phyloP scores from a whole-genome alignment of 1,284 basidiomycete species.

The Sutorius eximius region DNA sequence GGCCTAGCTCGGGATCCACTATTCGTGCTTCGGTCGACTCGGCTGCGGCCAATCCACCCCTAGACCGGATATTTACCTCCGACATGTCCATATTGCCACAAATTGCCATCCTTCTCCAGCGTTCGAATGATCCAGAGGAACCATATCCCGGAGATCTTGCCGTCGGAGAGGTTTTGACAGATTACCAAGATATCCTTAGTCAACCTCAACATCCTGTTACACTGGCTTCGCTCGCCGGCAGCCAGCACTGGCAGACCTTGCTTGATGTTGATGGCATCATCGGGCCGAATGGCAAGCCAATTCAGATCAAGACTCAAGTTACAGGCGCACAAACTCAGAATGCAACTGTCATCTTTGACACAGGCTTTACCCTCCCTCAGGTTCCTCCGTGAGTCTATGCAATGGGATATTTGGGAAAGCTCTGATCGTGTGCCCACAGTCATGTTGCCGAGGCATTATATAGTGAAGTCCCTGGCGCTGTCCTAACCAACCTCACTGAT shows the following conservation, averaged over 20 bases:
- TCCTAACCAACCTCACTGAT: slow-evolving; percentile 43
- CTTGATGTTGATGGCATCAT: slow-evolving; percentile 52
- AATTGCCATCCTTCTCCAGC: slow-evolving; percentile 55
- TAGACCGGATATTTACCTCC: slow-evolving; percentile 64
- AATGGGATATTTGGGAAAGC: not conserved
- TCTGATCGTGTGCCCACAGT: slow-evolving; percentile 34
- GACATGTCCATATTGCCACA: slow-evolving; percentile 56
- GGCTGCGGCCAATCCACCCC: slow-evolving; percentile 47
- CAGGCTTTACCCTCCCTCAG: slow-evolving; percentile 69
- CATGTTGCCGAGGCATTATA: slow-evolving; percentile 58
- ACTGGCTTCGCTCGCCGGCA: slow-evolving; percentile 32
- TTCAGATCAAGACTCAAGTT: slow-evolving; percentile 47
- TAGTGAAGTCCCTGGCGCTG: slow-evolving; percentile 47
- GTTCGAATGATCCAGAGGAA: slow-evolving; percentile 43
- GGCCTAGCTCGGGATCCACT: slow-evolving; percentile 46
- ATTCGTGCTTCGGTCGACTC: slow-evolving; percentile 11
- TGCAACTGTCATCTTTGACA: slow-evolving; percentile 61
- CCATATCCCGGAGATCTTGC: slow-evolving; percentile 48
- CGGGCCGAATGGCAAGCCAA: slow-evolving; percentile 47
- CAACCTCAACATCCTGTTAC: slow-evolving; percentile 47
- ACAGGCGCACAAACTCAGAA: slow-evolving; percentile 42
- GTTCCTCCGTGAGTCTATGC: slow-evolving; percentile 47
- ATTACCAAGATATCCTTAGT: slow-evolving; percentile 40
- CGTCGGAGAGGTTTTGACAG: slow-evolving; percentile 46
- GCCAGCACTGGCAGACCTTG: slow-evolving; percentile 55